Conservation (phyloP, 176 grass and related monocot species). For the Melocanna baccifera region DNA sequence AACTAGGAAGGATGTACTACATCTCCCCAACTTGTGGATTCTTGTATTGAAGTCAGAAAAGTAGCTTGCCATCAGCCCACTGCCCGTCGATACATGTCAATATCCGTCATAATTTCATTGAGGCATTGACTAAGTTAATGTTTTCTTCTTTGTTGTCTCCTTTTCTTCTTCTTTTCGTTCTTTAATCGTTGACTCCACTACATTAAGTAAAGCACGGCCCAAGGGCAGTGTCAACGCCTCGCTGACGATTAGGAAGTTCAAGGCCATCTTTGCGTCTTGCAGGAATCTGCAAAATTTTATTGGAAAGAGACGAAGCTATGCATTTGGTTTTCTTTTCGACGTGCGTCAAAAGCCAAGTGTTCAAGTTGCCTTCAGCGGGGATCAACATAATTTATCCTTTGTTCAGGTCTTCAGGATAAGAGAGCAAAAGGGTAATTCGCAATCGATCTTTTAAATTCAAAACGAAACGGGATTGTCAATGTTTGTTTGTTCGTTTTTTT, state of each 20-base stretch:
- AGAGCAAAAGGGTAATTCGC: conserved; percentile 1
- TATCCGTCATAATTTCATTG: not conserved
- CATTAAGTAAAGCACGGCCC: conserved; percentile 1
- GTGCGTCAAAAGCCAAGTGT: conserved; percentile 13
- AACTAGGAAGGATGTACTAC: not conserved
- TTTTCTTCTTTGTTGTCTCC: not conserved
- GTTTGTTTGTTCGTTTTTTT: not conserved
- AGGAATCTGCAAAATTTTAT: not conserved
- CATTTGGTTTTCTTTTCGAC: conserved; percentile 7
- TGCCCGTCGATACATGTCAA: conserved; percentile 22
- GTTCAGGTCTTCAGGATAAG: not conserved
- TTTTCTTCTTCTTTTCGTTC: not conserved
- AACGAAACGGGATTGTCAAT: not conserved
- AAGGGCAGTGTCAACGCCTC: conserved; percentile 32
- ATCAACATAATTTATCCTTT: not conserved
- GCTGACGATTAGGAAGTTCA: not conserved
- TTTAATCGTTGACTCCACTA: conserved; percentile 32
- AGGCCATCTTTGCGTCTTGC: conserved; percentile 34
- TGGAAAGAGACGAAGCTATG: not conserved
- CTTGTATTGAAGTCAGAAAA: conserved; percentile 2
- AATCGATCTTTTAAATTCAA: not conserved
- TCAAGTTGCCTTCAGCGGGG: conserved; percentile 21
- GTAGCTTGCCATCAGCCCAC: conserved; percentile 33
- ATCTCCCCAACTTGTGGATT: conserved; percentile 22
- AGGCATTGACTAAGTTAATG: conserved; percentile 29